Conservation (phyloP, 2,329 filamentous ascomycete genomes). For the Penicillium rolfsii region DNA sequence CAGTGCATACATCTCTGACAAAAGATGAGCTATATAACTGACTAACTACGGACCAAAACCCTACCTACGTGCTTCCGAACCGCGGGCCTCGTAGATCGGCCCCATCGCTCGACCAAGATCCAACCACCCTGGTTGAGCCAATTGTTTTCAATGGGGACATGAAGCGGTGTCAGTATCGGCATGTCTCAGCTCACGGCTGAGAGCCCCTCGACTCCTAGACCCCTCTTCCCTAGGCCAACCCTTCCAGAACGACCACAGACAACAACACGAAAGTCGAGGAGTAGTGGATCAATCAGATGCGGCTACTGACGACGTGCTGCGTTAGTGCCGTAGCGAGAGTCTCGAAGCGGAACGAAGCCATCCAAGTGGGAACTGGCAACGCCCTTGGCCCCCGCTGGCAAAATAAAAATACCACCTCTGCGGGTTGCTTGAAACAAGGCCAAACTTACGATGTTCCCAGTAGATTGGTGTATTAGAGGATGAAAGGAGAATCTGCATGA, state of each 20-base stretch:
- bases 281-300: slow-evolving; percentile 29
- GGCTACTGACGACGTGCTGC: slow-evolving; percentile 17
- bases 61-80: background rate
- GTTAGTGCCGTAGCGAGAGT: slow-evolving; percentile 17
- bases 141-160: slow-evolving; percentile 14
- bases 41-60: background rate
- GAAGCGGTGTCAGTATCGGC: slow-evolving; percentile 19
- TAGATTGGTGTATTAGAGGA: no score
- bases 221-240: no score
- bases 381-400: background rate
- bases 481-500: no score
- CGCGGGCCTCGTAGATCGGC: slow-evolving; percentile 16
- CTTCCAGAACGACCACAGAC: slow-evolving; percentile 8
- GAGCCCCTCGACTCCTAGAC: background rate
- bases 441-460: no score
- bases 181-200: slow-evolving; percentile 27
- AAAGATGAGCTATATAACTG: slow-evolving; percentile 15
- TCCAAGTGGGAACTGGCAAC: background rate
- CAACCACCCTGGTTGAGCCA: slow-evolving; percentile 3
- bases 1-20: slow-evolving; percentile 3
- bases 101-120: slow-evolving; percentile 7
- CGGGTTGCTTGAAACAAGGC: background rate
- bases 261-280: slow-evolving; percentile 7
- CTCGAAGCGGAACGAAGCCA: background rate
- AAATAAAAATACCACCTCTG: background rate